phyloP scores from a whole-genome alignment of 768 basidiomycete species.

The Lentinula aciculospora region DNA sequence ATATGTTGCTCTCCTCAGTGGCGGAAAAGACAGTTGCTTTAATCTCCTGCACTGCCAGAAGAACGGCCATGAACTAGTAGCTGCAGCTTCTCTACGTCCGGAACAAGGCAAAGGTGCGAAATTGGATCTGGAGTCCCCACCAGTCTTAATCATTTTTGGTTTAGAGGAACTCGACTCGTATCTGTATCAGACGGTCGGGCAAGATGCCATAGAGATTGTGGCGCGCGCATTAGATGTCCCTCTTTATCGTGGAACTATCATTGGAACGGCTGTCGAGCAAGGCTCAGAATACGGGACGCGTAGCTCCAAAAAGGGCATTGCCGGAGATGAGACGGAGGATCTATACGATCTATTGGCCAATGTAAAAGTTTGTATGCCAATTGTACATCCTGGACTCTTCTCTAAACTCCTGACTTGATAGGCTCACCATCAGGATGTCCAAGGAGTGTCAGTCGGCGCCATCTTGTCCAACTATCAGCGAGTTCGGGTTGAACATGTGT shows the following conservation, averaged over 20 bases:
- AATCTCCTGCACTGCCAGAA: slow-evolving; percentile 84
- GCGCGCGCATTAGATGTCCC: slow-evolving; percentile 84
- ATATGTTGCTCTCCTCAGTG: slow-evolving; percentile 90
- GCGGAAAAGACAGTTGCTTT: slow-evolving; percentile 97
- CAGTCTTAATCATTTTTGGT: slow-evolving; percentile 13
- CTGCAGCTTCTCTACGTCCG: slow-evolving; percentile 86
- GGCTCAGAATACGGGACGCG: slow-evolving; percentile 82
- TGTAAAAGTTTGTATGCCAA: slow-evolving; percentile 57
- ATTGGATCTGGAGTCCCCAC: slow-evolving; percentile 8
- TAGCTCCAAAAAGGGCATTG: slow-evolving; percentile 44
- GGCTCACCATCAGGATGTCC: slow-evolving; percentile 72
- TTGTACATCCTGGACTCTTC: background rate
- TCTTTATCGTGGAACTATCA: slow-evolving; percentile 76
- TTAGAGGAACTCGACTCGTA: slow-evolving; percentile 98
- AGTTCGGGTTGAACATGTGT: slow-evolving; percentile 97
- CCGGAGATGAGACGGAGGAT: slow-evolving; percentile 96
- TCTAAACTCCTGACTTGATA: slow-evolving; percentile 22
- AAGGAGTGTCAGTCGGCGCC: slow-evolving; percentile 90
- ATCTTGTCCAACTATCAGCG: slow-evolving; percentile 98
- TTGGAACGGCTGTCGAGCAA: slow-evolving; percentile 75
- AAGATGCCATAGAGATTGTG: slow-evolving; percentile 85
- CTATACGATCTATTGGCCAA: slow-evolving; percentile 62
- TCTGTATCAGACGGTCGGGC: slow-evolving; percentile 98
- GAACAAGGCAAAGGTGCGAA: slow-evolving; percentile 73
- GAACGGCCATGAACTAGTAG: slow-evolving; percentile 84